A percentile compares a stretch with the other conserved stretches of the same genome.
Conservation (phyloP, 208 protist genomes). For the Crithidia brevicula region DNA sequence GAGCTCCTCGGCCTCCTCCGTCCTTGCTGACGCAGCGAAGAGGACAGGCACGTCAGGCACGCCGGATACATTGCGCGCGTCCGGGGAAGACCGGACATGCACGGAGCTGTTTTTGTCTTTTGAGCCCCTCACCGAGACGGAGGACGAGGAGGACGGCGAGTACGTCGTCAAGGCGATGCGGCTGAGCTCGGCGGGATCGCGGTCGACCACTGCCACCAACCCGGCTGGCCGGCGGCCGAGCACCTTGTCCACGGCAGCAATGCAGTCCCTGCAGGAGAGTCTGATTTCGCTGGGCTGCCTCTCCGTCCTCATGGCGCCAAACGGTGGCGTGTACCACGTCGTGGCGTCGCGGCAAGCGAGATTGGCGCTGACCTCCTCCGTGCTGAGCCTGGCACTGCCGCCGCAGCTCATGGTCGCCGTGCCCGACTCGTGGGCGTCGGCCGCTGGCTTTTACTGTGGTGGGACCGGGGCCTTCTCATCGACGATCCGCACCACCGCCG, state of each 20-base stretch:
- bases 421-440: background rate
- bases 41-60: background rate
- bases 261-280: slow-evolving; percentile 10
- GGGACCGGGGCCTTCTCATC: slow-evolving; percentile 2
- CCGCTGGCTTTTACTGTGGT: background rate
- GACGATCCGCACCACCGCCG: slow-evolving; percentile 13
- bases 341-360: slow-evolving; percentile 16
- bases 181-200: background rate
- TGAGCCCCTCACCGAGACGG: slow-evolving; percentile 12
- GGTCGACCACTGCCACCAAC: background rate
- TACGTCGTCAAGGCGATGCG: background rate
- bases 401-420: slow-evolving; percentile 3
- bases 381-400: slow-evolving; percentile 25
- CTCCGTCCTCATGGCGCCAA: slow-evolving; percentile 4
- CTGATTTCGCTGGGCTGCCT: slow-evolving; percentile 18
- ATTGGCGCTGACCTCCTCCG: slow-evolving; percentile 14
- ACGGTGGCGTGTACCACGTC: slow-evolving; percentile 27
- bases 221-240: background rate
- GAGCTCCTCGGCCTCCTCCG: background rate
- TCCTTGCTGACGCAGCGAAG: background rate
- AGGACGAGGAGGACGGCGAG: background rate
- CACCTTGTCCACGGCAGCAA: slow-evolving; percentile 3
- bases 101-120: slow-evolving; percentile 18
- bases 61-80: background rate
- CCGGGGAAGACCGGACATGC: background rate